phyloP scores from a whole-genome alignment of 78 protist species.

The slime mould (Dictyostelium discoideum) region dicty_2.7 NC_007088.5:4537501-4538000 shows the following conservation, averaged over 20 bases:
- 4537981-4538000: slow-evolving; percentile 72
- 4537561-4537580: slow-evolving; percentile 61
- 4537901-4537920: slow-evolving; percentile 15
- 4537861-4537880: neutral
- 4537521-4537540: slow-evolving; percentile 70
- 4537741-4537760: neutral
- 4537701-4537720: neutral
- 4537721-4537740: neutral
- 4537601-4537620: slow-evolving; percentile 62
- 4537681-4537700: neutral
- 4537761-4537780: neutral
- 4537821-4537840: slow-evolving; percentile 46
- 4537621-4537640: slow-evolving; percentile 51
- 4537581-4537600: slow-evolving; percentile 64
- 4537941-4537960: slow-evolving; percentile 27
- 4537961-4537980: slow-evolving; percentile 38
- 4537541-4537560: slow-evolving; percentile 66
- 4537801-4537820: neutral
- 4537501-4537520: slow-evolving; percentile 63
- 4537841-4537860: slow-evolving; percentile 53
- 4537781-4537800: neutral
- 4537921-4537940: slow-evolving; percentile 21
- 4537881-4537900: slow-evolving; percentile 29
- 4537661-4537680: slow-evolving; percentile 56
- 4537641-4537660: slow-evolving; percentile 75